phyloP scores from a whole-genome alignment of 805 yeast species.

The Lipomyces oligophaga region DNA sequence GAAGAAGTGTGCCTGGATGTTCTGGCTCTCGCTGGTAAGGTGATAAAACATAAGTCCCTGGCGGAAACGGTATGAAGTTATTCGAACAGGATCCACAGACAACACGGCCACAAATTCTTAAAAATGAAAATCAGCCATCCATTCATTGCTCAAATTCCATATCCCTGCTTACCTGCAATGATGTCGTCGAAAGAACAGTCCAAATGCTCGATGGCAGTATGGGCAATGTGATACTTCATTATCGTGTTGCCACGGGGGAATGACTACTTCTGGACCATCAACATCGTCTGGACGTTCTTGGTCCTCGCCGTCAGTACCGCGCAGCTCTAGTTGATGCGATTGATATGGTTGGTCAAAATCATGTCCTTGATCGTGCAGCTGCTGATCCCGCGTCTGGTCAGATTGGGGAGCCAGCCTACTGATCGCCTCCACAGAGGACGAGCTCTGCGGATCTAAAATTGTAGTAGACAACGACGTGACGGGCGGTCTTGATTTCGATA shows the following conservation, averaged over 20 bases:
- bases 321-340: conserved; percentile 1
- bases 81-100: conserved; percentile 69
- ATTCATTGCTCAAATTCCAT: no score
- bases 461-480: no score
- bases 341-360: conserved; percentile 4
- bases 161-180: conserved; percentile 57
- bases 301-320: conserved; percentile 9
- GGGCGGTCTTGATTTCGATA: no score
- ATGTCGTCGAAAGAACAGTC: conserved; percentile 67
- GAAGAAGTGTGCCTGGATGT: conserved; percentile 53
- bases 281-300: no score
- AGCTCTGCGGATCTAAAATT: no score
- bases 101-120: conserved; percentile 63
- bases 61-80: conserved; percentile 50
- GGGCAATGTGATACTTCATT: conserved; percentile 50
- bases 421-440: no score
- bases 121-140: no score
- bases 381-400: no score
- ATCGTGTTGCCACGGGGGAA: conserved; percentile 66
- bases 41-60: conserved; percentile 55
- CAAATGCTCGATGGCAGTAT: conserved; percentile 51
- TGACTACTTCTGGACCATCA: conserved; percentile 4
- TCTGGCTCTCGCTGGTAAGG: conserved; percentile 49
- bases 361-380: no score
- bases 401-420: no score